phyloP scores from a whole-genome alignment of 2,329 filamentous ascomycete genomes.

The Arachnomyces sp. region DNA sequence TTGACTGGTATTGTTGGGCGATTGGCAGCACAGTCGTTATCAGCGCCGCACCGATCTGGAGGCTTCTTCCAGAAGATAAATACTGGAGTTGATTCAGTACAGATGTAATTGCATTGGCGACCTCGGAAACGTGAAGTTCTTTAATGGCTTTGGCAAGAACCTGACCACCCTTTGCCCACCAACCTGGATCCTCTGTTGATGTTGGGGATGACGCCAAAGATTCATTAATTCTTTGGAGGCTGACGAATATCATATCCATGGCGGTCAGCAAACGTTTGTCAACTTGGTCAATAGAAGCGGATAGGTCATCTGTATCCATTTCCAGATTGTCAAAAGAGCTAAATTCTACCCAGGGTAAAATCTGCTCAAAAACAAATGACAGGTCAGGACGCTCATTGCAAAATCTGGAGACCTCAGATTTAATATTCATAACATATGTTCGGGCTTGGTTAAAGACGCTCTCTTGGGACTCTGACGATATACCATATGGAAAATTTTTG shows the following conservation, averaged over 20 bases:
- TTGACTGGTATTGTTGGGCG: constrained; percentile 61
- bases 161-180: constrained; percentile 54
- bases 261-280: constrained; percentile 54
- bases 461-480: constrained; percentile 33
- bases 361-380: constrained; percentile 58
- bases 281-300: constrained; percentile 36
- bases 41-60: constrained; percentile 48
- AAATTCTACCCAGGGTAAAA: constrained; percentile 55
- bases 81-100: constrained; percentile 41
- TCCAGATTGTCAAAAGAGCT: constrained; percentile 14
- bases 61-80: constrained; percentile 38
- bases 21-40: constrained; percentile 62
- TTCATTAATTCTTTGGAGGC: constrained; percentile 64
- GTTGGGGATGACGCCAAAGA: constrained; percentile 48
- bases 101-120: constrained; percentile 41
- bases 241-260: constrained; percentile 70
- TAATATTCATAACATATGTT: constrained; percentile 23
- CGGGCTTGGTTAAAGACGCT: constrained; percentile 21
- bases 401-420: constrained; percentile 37
- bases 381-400: constrained; percentile 50
- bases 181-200: constrained; percentile 55
- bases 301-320: constrained; percentile 9
- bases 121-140: constrained; percentile 52
- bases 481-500: constrained; percentile 44
- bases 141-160: constrained; percentile 48